phyloP scores from a whole-genome alignment of 2,329 filamentous ascomycete species.

The Fusarium napiforme region DNA sequence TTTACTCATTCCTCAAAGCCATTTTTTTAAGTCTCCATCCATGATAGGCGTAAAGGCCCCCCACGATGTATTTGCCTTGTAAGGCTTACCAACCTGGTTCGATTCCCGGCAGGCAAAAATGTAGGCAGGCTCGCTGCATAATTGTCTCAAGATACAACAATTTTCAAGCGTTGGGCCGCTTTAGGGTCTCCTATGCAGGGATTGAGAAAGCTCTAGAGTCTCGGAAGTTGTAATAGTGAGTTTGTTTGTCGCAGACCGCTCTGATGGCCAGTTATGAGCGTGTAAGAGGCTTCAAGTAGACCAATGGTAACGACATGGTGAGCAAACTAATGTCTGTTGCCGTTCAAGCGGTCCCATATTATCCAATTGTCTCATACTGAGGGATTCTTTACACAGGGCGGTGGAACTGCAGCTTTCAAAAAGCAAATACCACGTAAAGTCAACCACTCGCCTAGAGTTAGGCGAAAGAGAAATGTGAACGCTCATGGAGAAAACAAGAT shows the following conservation, averaged over 20 bases:
- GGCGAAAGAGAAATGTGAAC: background rate
- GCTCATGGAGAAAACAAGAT: background rate
- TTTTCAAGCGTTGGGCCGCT: background rate
- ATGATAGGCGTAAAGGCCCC: background rate
- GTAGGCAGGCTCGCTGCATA: background rate
- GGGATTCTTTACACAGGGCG: background rate
- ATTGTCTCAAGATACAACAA: background rate
- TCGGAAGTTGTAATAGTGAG: background rate
- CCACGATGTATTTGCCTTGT: background rate
- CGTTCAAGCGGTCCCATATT: background rate
- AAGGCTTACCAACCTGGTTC: background rate
- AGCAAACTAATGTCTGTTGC: background rate
- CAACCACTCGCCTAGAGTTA: background rate
- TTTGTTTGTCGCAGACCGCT: constrained; percentile 11
- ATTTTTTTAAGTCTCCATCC: background rate
- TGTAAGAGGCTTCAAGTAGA: background rate
- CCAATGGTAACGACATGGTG: background rate
- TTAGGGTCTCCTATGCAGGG: background rate
- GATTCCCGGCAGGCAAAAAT: background rate
- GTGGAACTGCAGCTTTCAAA: background rate
- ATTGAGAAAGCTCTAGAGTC: background rate
- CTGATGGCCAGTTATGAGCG: background rate
- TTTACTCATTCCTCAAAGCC: background rate
- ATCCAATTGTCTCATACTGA: background rate
- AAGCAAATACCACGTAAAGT: background rate